A percentile compares a stretch with the other conserved stretches of the same genome.
Conservation (phyloP, 805 yeast species). For the Ogataea haglerorum region DNA sequence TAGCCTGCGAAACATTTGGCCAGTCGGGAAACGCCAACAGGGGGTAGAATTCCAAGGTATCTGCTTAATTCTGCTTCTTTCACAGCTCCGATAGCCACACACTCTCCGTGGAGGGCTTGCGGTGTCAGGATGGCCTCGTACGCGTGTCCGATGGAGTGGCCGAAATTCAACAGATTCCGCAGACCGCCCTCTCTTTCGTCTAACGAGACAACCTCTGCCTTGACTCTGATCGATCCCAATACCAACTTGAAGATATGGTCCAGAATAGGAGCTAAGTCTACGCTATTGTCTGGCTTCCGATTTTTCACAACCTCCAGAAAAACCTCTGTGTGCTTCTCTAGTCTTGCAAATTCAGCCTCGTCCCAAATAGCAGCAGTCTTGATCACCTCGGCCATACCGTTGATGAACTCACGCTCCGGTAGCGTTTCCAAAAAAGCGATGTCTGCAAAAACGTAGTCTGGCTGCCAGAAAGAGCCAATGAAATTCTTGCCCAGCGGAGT, state of each 20-base stretch:
- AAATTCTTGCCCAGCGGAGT: constrained; percentile 95
- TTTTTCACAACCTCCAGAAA: constrained; percentile 67
- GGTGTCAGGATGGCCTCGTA: constrained; percentile 97
- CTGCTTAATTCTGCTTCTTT: constrained; percentile 95
- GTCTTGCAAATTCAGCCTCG: constrained; percentile 77
- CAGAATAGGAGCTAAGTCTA: constrained; percentile 65
- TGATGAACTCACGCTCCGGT: constrained; percentile 91
- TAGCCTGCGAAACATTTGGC: constrained; percentile 80
- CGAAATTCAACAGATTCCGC: constrained; percentile 88
- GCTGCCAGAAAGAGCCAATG: constrained; percentile 98
- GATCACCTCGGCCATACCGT: constrained; percentile 97
- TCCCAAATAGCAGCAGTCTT: constrained; percentile 99
- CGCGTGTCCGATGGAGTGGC: constrained; percentile 97
- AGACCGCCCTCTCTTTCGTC: constrained; percentile 96
- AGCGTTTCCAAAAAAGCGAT: constrained; percentile 81
- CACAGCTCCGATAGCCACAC: constrained; percentile 97
- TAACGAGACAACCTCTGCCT: constrained; percentile 87
- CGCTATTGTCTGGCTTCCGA: constrained; percentile 39
- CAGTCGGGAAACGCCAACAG: constrained; percentile 91
- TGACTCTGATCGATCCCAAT: constrained; percentile 79
- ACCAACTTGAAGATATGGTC: constrained; percentile 79
- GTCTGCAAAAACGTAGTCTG: constrained; percentile 82
- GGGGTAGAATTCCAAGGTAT: constrained; percentile 80
- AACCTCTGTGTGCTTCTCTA: constrained; percentile 68
- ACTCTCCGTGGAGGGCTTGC: constrained; percentile 94